Percentiles rank a stretch among this genome's conserved stretches.
Evolutionary conservation across 139 green algal genomes (phyloP).

Genomic region (Pseudopediastrum boryanum): DNA sequence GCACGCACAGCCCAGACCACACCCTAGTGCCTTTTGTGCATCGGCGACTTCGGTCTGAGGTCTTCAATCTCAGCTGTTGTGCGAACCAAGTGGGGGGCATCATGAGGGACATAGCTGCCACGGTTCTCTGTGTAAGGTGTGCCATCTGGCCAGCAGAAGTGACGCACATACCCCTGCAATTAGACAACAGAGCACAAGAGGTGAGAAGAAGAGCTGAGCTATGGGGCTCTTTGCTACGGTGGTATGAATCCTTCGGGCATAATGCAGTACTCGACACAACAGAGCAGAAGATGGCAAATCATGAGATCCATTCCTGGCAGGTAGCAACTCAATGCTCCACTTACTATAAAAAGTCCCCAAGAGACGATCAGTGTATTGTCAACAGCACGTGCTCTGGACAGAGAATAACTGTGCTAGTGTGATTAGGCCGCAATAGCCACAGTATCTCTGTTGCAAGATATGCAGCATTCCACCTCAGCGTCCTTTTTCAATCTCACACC

Average conservation of each 20-base stretch:
- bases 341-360: background rate
- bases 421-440: too few species aligned
- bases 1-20: too few species aligned
- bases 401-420: too few species aligned
- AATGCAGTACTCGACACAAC: background rate
- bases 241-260: background rate
- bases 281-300: background rate
- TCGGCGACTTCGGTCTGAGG: conserved; percentile 62
- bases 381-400: too few species aligned
- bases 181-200: background rate
- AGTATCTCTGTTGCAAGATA: too few species aligned
- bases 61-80: conserved; percentile 72
- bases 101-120: conserved; percentile 46
- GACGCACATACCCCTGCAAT: conserved; percentile 49
- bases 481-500: too few species aligned
- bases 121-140: conserved; percentile 46
- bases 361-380: too few species aligned
- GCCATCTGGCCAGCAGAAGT: conserved; percentile 66
- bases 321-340: background rate
- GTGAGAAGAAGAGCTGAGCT: background rate
- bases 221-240: background rate
- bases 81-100: conserved; percentile 64
- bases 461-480: too few species aligned
- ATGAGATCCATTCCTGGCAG: background rate
- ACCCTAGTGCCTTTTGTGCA: conserved; percentile 2